phyloP scores from a whole-genome alignment of 2,329 filamentous ascomycete species.

The Talaromyces sp. region DNA sequence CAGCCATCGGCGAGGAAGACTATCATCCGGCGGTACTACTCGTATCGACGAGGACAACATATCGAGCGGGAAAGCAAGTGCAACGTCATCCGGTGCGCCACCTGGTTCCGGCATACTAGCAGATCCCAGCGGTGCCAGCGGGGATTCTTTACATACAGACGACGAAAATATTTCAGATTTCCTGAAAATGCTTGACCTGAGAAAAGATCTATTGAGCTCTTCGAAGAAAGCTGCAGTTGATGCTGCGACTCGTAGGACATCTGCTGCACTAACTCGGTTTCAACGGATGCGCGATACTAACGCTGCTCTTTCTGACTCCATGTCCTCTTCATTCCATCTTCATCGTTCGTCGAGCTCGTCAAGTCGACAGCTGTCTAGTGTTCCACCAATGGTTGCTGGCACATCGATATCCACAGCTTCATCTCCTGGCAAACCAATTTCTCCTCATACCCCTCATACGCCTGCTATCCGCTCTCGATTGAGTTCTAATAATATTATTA shows the following conservation, averaged over 20 bases:
- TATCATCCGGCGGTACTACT: slow-evolving; percentile 71
- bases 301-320: slow-evolving; percentile 82
- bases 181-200: slow-evolving; percentile 79
- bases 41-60: slow-evolving; percentile 49
- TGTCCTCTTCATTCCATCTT: slow-evolving; percentile 83
- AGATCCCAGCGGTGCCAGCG: slow-evolving; percentile 62
- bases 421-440: slow-evolving; percentile 85
- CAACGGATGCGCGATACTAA: slow-evolving; percentile 88
- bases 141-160: slow-evolving; percentile 69
- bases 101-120: slow-evolving; percentile 78
- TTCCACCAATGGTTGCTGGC: slow-evolving; percentile 58
- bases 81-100: slow-evolving; percentile 51
- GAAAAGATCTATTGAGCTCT: slow-evolving; percentile 75
- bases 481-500: slow-evolving; percentile 81
- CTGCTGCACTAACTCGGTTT: slow-evolving; percentile 77
- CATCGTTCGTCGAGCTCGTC: slow-evolving; percentile 77
- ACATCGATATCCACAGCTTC: slow-evolving; percentile 80
- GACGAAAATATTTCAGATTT: slow-evolving; percentile 94
- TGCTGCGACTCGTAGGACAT: slow-evolving; percentile 69
- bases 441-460: slow-evolving; percentile 85
- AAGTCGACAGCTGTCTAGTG: slow-evolving; percentile 67
- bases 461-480: slow-evolving; percentile 91
- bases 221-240: slow-evolving; percentile 59
- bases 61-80: slow-evolving; percentile 58
- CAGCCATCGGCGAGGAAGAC: slow-evolving; percentile 73